A percentile compares a stretch with the other conserved stretches of the same genome.
Conservation (phyloP, 192 early-diverging fungal genomes). For the Podila minutissima region DNA sequence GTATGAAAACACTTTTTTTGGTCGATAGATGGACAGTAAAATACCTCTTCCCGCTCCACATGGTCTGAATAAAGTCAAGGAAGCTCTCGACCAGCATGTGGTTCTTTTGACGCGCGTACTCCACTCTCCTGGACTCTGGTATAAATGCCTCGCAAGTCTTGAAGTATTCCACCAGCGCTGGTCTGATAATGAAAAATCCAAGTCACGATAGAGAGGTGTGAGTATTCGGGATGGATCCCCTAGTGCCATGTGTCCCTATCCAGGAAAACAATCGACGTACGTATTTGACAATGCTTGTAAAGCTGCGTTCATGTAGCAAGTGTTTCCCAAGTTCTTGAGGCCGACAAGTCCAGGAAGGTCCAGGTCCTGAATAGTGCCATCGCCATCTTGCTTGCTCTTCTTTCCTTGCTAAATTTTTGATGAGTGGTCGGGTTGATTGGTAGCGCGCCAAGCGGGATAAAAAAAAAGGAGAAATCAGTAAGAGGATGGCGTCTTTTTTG, state of each 20-base stretch:
- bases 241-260: not conserved
- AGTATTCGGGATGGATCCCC: not conserved
- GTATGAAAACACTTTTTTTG: too few species aligned
- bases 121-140: conserved; percentile 33
- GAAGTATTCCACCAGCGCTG: conserved; percentile 48
- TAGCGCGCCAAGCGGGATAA: not conserved
- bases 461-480: conserved; percentile 7
- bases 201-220: not conserved
- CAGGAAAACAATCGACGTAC: conserved; percentile 14
- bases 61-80: conserved; percentile 36
- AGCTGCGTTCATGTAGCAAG: conserved; percentile 55
- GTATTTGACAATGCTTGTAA: conserved; percentile 53
- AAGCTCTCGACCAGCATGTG: conserved; percentile 48
- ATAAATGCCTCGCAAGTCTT: conserved; percentile 53
- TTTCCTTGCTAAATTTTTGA: conserved; percentile 24
- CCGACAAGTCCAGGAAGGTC: conserved; percentile 53
- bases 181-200: conserved; percentile 14
- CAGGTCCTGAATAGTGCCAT: conserved; percentile 35
- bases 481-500: conserved; percentile 9
- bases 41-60: conserved; percentile 57
- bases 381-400: conserved; percentile 41
- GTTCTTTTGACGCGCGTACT: conserved; percentile 44
- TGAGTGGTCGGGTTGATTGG: not conserved
- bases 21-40: not conserved
- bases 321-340: conserved; percentile 54